Evolutionary conservation across 164 flowering plant genomes (phyloP).

Genomic region (Akebia trifoliata): DNA sequence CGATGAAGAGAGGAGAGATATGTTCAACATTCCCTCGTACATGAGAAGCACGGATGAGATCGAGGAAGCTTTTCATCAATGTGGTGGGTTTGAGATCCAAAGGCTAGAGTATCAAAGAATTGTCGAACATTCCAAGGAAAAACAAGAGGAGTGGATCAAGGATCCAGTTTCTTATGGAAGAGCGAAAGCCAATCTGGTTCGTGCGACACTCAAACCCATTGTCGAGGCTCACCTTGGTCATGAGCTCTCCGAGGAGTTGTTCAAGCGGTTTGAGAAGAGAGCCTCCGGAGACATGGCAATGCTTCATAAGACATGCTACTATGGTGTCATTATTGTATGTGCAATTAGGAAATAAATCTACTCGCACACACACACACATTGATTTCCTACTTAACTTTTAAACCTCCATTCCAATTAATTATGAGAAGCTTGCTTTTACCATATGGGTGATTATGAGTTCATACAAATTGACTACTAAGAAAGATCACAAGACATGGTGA

Average conservation of each 20-base stretch:
- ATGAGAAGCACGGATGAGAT: constrained; percentile 41
- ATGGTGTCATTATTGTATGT: constrained; percentile 34
- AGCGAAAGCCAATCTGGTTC: constrained; percentile 38
- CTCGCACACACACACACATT: constrained; percentile 3
- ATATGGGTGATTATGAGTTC: too few relatives aligned
- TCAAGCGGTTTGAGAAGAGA: constrained; percentile 32
- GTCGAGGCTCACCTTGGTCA: constrained; percentile 42
- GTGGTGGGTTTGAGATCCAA: constrained; percentile 37
- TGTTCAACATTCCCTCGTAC: constrained; percentile 39
- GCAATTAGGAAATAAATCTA: constrained; percentile 22
- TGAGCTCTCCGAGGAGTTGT: constrained; percentile 27
- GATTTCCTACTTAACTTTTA: too few relatives aligned
- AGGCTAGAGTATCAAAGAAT: constrained; percentile 30
- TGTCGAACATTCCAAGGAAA: constrained; percentile 32
- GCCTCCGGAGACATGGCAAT: constrained; percentile 30
- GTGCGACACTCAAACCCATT: constrained; percentile 34
- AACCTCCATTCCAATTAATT: too few relatives aligned
- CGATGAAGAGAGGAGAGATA: constrained; percentile 31
- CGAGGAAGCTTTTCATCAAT: constrained; percentile 23
- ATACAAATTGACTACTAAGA: too few relatives aligned
- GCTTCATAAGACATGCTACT: constrained; percentile 35
- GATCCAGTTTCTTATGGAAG: constrained; percentile 36
- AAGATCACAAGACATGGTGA: constrained; percentile 6
- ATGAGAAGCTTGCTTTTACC: too few relatives aligned
- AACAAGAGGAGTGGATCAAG: constrained; percentile 34